Conservation (phyloP, 148 eudicot species). For the Chenopodium suecicum region DNA sequence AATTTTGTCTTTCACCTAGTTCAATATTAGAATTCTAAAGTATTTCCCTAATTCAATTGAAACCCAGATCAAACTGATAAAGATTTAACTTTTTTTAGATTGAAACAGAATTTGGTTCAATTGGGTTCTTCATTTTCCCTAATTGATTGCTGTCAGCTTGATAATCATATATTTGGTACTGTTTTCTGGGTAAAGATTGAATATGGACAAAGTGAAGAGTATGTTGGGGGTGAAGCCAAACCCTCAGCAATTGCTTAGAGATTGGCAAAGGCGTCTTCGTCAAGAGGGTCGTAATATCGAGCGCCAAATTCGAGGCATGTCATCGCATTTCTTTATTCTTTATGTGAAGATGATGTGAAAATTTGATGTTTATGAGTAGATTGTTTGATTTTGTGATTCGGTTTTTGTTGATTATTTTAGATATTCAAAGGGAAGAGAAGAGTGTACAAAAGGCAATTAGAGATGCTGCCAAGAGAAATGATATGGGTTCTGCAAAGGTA, state of each 20-base stretch:
- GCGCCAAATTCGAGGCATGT: conserved; percentile 81
- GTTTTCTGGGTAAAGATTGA: conserved; percentile 9
- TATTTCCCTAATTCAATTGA: not conserved
- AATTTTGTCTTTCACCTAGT: not conserved
- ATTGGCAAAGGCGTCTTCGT: conserved; percentile 93
- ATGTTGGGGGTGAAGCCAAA: conserved; percentile 68
- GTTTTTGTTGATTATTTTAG: conserved; percentile 34
- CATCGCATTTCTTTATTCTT: not conserved
- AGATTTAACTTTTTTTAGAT: not conserved
- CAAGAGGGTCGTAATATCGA: conserved; percentile 90
- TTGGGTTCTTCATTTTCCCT: conserved; percentile 8
- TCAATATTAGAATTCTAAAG: not conserved
- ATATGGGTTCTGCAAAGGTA: conserved; percentile 98
- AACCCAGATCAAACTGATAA: not conserved
- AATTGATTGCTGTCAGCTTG: not conserved
- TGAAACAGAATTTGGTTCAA: not conserved
- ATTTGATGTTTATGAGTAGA: not conserved
- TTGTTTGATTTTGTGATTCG: not conserved
- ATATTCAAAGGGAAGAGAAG: conserved; percentile 95
- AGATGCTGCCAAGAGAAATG: conserved; percentile 96
- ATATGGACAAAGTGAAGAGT: conserved; percentile 55
- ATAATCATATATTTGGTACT: not conserved
- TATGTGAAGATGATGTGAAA: not conserved
- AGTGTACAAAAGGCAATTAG: conserved; percentile 90
- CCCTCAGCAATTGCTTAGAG: conserved; percentile 72